Evolutionary conservation across 2,329 filamentous ascomycete genomes (phyloP), one percentile per base, ranked within the genome.

Genomic region (Neofusicoccum laricinum): DNA sequence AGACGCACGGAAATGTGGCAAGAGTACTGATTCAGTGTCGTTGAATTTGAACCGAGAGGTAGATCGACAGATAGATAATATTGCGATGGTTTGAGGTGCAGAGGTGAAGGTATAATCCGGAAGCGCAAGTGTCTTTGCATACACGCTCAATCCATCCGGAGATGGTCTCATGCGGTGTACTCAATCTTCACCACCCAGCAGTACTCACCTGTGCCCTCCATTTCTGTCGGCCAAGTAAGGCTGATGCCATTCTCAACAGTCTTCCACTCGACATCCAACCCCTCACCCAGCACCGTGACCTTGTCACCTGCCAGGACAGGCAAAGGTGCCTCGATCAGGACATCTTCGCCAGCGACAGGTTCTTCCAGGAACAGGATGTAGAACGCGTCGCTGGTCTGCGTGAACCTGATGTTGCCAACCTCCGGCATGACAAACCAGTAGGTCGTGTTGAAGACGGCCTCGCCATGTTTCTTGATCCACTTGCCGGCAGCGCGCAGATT

Each of bases 401-500:
- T 86, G 68, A 86, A 86, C 4, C 84, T 72, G 0, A 85, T 70
- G 12, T 14, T 11, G 0, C 79, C 78, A 53, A 82, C 81, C 15
- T 79, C 73, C 0, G 82, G 77, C 4, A 74, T 77, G 2, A 83
- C 71, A 67, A 80, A 79, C 82, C 82, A 85, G 69, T 84, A 86
- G 1, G 80, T 85, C 4, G 85, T 87, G 63, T 84, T 82, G 70
- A 82, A 87, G 19, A 88, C 79, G 1, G 84, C 84, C 69, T 87
- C 84, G 2, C 65, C 79, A 69, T 87, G 84, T 0, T 67, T 68
- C 34, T 79, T 78, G 62, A 87, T 85, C 85, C 85, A 87, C 1
- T 58, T 67, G 0, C 85, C 86, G 0, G 84, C 85, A 45, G 79
- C 77, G 0, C 80, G 76, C 15, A 88, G 71, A 66, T 81, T 79